phyloP scores from a whole-genome alignment of 2,329 filamentous ascomycete genomes.

The Cordyceps cateniannulata region DNA sequence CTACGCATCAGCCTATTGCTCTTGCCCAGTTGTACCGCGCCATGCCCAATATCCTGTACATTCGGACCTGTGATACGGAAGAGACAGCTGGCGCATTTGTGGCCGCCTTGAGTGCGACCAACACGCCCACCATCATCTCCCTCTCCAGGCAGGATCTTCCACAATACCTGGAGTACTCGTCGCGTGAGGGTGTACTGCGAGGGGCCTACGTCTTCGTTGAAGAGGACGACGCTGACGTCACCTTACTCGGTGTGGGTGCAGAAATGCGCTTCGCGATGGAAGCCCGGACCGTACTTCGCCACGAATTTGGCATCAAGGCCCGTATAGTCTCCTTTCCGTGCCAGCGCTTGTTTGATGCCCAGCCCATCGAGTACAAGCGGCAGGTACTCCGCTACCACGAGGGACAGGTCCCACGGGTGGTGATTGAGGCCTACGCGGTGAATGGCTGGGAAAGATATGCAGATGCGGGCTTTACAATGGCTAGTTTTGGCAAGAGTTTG shows the following conservation, averaged over 20 bases:
- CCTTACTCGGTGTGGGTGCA: constrained; percentile 33
- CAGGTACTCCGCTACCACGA: constrained; percentile 30
- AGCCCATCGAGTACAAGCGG: constrained; percentile 38
- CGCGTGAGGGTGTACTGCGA: constrained; percentile 33
- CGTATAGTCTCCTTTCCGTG: constrained; percentile 40
- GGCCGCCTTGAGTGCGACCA: constrained; percentile 34
- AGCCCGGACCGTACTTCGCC: constrained; percentile 31
- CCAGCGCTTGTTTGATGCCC: constrained; percentile 36
- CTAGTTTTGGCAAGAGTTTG: constrained; percentile 48
- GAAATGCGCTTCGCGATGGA: constrained; percentile 29
- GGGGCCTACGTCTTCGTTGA: constrained; percentile 43
- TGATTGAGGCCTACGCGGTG: constrained; percentile 51
- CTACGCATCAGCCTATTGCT: constrained; percentile 56
- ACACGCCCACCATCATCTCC: constrained; percentile 42
- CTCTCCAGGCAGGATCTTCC: constrained; percentile 38
- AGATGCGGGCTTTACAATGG: constrained; percentile 48
- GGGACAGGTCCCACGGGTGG: constrained; percentile 35
- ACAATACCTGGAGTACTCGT: constrained; percentile 31
- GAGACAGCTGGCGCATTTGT: constrained; percentile 51
- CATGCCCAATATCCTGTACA: constrained; percentile 57
- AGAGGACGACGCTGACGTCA: constrained; percentile 36
- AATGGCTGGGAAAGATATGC: constrained; percentile 57
- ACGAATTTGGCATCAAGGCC: constrained; percentile 29
- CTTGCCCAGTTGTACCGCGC: constrained; percentile 51
- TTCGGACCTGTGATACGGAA: constrained; percentile 53